Evolutionary conservation across 2,329 filamentous ascomycete species (phyloP), one percentile per base, ranked within the genome.

Genomic region (Alternaria alternata): DNA sequence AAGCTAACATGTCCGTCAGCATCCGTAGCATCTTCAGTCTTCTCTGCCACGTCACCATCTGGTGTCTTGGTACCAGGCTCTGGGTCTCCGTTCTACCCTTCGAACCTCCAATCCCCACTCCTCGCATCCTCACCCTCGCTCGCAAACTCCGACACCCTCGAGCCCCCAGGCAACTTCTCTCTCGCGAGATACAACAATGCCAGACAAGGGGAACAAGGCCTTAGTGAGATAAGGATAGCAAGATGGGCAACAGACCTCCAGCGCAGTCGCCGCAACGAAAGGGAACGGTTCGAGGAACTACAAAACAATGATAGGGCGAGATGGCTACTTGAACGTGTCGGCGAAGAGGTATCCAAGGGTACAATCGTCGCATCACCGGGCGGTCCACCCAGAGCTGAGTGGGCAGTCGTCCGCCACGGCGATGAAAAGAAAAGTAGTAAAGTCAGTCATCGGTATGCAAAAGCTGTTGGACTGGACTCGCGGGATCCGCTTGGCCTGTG

Each of bases 201-300:
- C 71, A 47, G 62, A 18, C 84, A 86, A 59, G 81, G 83, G 18
- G 87, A 90, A 70, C 87, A 90, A 67, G 82, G 81, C 7, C 79
- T 89, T 42, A 87, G 88, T 12, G 87, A 90, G 65, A 84, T 94
- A n/a, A 85, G 89, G 7, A 83, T 96, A 18, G 91, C 89, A 2
- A 91, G 90, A 72, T 96, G 93, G 93, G 92, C 93, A 0, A 86
- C 88, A 7, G 91, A 95, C 68, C 82, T 96, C 0, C 92, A 96
- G 74, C 87, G 88, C 57, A 92, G 90, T 70, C 81, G 95, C 1
- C 85, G 88, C 28, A 89, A 89, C 59, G 92, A 95, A 75, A 86
- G 88, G n/a, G 85, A 87, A 28, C 82, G 87, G 65, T 94, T 89
- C 62, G 88, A 91, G 62, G 81, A 85, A 7, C 79, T 91, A 0